Evolutionary conservation across 768 basidiomycete species (phyloP).

Genomic region (Termitomyces sp.): DNA sequence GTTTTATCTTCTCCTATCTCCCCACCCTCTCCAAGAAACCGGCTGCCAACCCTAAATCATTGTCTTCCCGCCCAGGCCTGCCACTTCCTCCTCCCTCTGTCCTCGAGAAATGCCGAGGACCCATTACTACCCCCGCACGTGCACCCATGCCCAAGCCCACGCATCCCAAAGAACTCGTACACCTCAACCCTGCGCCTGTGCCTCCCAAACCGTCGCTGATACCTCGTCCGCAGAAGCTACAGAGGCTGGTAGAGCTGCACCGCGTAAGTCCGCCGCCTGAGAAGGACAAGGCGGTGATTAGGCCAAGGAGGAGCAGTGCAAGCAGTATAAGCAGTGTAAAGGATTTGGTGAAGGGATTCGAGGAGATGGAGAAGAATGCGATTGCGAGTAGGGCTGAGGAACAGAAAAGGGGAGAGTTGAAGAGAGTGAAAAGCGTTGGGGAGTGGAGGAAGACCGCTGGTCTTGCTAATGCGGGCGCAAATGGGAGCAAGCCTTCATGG

Average conservation of each 20-base stretch:
- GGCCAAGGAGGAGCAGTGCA: constrained; percentile 55
- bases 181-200: constrained; percentile 50
- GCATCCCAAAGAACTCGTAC: constrained; percentile 62
- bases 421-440: constrained; percentile 29
- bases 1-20: constrained; percentile 57
- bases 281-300: constrained; percentile 16
- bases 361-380: constrained; percentile 30
- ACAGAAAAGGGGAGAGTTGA: constrained; percentile 20
- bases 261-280: constrained; percentile 25
- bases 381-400: constrained; percentile 22
- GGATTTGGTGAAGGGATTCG: constrained; percentile 63
- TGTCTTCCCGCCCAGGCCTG: constrained; percentile 28
- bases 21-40: constrained; percentile 39
- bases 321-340: constrained; percentile 72
- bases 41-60: constrained; percentile 11
- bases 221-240: constrained; percentile 30
- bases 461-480: neutral
- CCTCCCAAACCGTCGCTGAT: constrained; percentile 34
- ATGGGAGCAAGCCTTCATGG: constrained; percentile 11
- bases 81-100: constrained; percentile 52
- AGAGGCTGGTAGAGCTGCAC: constrained; percentile 51
- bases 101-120: constrained; percentile 43
- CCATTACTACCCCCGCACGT: constrained; percentile 54
- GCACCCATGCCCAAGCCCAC: constrained; percentile 37
- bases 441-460: constrained; percentile 23